Evolutionary conservation across 2,329 filamentous ascomycete species (phyloP).

Genomic region (Mycosphaerella sp.): DNA sequence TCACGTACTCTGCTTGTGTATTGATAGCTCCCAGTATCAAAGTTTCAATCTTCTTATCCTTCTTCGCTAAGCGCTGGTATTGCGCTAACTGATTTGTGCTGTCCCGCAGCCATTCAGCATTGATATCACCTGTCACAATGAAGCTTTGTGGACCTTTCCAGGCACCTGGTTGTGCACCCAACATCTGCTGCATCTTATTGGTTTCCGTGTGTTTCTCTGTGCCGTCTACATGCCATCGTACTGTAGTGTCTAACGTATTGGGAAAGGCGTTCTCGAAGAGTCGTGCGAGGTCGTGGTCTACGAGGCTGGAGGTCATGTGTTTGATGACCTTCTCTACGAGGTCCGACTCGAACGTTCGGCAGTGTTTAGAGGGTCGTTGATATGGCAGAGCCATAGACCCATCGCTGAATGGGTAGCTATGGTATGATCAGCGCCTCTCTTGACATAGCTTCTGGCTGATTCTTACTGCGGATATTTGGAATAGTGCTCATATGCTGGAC

Average conservation of each 20-base stretch:
- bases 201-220: conserved; percentile 36
- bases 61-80: conserved; percentile 77
- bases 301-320: conserved; percentile 71
- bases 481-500: conserved; percentile 37
- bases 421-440: conserved; percentile 12
- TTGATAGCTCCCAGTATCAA: conserved; percentile 91
- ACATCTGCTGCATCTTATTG: conserved; percentile 32
- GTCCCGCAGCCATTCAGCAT: conserved; percentile 86
- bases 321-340: conserved; percentile 82
- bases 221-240: conserved; percentile 75
- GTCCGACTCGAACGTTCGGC: conserved; percentile 82
- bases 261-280: conserved; percentile 77
- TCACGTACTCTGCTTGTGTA: conserved; percentile 91
- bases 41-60: conserved; percentile 68
- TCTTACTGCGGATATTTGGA: conserved; percentile 34
- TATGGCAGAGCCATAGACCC: conserved; percentile 76
- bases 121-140: conserved; percentile 78
- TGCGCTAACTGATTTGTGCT: conserved; percentile 89
- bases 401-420: conserved; percentile 68
- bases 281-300: conserved; percentile 79
- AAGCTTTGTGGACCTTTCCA: conserved; percentile 90
- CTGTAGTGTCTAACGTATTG: conserved; percentile 82
- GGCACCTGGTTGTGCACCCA: conserved; percentile 19
- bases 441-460: neutral
- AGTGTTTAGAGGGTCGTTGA: conserved; percentile 72